Percentiles rank a stretch among this genome's conserved stretches.
Conservation (phyloP, 371 early-diverging fungal species). For the Mortierella sp. region DNA sequence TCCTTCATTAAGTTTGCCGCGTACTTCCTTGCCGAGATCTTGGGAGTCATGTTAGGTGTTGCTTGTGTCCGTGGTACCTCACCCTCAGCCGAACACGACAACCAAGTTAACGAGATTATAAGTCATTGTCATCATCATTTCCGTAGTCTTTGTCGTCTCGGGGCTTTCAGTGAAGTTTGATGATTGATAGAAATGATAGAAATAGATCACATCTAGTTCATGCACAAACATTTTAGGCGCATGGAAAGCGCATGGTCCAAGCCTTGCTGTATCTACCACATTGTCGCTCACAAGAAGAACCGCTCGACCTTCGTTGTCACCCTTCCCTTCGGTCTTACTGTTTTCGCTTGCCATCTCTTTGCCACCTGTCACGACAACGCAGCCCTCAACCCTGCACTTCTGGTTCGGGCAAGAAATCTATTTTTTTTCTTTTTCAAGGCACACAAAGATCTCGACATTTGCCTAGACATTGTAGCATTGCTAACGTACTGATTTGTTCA, state of each 20-base stretch:
- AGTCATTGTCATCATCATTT: background rate
- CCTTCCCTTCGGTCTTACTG: conserved; percentile 62
- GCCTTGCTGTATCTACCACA: conserved; percentile 61
- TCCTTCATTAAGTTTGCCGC: conserved; percentile 56
- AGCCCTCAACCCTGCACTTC: conserved; percentile 73
- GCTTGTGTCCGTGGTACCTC: conserved; percentile 59
- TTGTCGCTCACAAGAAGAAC: conserved; percentile 63
- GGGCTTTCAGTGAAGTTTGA: background rate
- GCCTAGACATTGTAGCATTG: too few relatives aligned
- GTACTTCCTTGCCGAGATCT: conserved; percentile 65
- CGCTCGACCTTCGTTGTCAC: conserved; percentile 62
- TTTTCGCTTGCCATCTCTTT: conserved; percentile 67
- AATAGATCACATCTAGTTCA: background rate
- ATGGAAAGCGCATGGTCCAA: conserved; percentile 44
- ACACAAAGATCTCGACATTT: background rate
- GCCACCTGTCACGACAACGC: conserved; percentile 63
- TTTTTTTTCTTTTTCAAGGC: too few relatives aligned
- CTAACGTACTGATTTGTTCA: background rate
- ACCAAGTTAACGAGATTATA: conserved; percentile 57
- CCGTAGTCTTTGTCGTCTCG: background rate
- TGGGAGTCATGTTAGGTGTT: conserved; percentile 70
- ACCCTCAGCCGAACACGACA: conserved; percentile 36
- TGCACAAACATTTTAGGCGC: conserved; percentile 7
- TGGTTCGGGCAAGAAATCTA: conserved; percentile 61
- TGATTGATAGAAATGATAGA: background rate